These are phyloP conservation scores for Stentor roeselii DNA, from an alignment of 73 alveolate species.

Conservation along the genomic window DNA sequence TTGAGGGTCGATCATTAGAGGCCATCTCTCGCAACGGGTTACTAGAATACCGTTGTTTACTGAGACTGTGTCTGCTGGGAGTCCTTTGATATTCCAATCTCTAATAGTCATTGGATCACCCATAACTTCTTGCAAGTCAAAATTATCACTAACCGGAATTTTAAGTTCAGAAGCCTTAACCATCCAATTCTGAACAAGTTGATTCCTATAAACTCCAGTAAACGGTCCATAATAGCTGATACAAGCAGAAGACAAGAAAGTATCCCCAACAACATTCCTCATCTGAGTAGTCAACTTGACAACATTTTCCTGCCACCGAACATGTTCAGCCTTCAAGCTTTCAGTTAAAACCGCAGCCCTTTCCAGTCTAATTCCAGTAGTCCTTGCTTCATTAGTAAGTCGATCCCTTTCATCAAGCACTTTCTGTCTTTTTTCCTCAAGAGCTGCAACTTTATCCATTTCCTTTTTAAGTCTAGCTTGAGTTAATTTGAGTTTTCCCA, in stretches of 20 bases:
- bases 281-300: slow-evolving; percentile 71
- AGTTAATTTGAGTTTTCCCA: slow-evolving; percentile 70
- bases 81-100: slow-evolving; percentile 92
- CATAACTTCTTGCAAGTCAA: slow-evolving; percentile 79
- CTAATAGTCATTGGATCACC: slow-evolving; percentile 97
- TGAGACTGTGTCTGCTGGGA: slow-evolving; percentile 97
- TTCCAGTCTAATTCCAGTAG: slow-evolving; percentile 86
- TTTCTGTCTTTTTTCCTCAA: slow-evolving; percentile 79
- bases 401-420: slow-evolving; percentile 84
- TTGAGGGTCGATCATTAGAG: slow-evolving; percentile 99
- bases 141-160: slow-evolving; percentile 62
- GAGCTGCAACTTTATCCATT: slow-evolving; percentile 69
- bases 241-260: slow-evolving; percentile 94
- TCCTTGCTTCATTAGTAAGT: slow-evolving; percentile 86
- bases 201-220: slow-evolving; percentile 85
- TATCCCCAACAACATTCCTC: slow-evolving; percentile 87
- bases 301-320: slow-evolving; percentile 73
- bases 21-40: slow-evolving; percentile 96
- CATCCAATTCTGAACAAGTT: slow-evolving; percentile 77
- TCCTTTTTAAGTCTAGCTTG: slow-evolving; percentile 75
- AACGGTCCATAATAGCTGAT: slow-evolving; percentile 99
- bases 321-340: slow-evolving; percentile 84
- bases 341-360: slow-evolving; percentile 89
- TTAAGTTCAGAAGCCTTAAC: slow-evolving; percentile 38
- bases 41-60: slow-evolving; percentile 96